Base-by-base conservation (phyloP, 768 basidiomycete species). In the Podaxis rugospora region DNA sequence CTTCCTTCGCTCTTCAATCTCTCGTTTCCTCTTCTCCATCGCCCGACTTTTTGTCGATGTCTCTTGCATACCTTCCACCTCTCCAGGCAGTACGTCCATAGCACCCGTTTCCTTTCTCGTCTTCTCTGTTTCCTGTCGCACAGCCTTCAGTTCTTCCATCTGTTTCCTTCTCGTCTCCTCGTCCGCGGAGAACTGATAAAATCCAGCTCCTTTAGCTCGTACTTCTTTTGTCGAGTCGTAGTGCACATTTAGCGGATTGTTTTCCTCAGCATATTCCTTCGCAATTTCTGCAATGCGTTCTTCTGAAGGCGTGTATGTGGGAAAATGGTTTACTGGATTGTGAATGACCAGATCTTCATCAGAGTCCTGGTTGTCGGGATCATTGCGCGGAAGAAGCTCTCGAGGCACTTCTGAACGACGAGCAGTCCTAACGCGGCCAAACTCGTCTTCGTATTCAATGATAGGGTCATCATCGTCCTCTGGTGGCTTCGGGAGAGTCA, bases 141-240 rank as follows among this genome's bases (percentile, higher is more conserved):
- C 81, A 3, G 75, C 70, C 61, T 81, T 83, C 11, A 98, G 76
- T 58, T 90, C 90, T 59, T 92, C 92, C 93, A 95, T 92, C 71
- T 98, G 88, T 53, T 78, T 76, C 64, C 75, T 76, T 46, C 97
- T 80, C 28, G 83, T 84, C 64, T 91, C 90, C 67, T 94, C 92
- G 66, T 97, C 93, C 2, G 71, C 82, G 11, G 93, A 92, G 73
- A 98, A 95, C 70, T 92, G 90, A 72, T 96, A 97, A 74, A 90
- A 93, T 0, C 85, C 95, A 1, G 96, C 95, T 47, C 92, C 97
- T 71, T 88, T 89, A 11, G 90, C 85, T 14, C 97, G 90, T 18
- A 90, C 87, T 74, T 99, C 96, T 54, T 74, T 76, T 0, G 83
- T 80, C 0, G 92, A 83, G 69, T 98, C 92, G 70, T 93, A 99